Percentiles rank a stretch among this genome's conserved stretches.
These are phyloP conservation scores for Phoenix roebelenii DNA, from an alignment of 176 grass and related monocot species.

Conservation along the genomic window DNA sequence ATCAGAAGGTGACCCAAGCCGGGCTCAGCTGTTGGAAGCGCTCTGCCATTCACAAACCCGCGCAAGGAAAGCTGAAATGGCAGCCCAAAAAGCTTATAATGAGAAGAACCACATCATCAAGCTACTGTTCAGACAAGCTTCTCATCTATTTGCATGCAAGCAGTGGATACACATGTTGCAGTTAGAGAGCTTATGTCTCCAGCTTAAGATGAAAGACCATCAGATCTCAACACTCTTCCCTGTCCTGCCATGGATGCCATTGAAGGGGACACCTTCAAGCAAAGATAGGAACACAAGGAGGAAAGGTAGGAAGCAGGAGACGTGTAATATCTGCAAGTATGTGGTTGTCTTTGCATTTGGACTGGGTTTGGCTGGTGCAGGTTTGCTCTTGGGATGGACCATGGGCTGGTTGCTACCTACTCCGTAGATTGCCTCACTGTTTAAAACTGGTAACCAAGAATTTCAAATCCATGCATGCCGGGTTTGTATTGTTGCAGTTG, in stretches of 20 bases:
- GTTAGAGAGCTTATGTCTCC: slow-evolving; percentile 76
- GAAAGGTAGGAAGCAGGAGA: slow-evolving; percentile 34
- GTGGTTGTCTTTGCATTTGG: slow-evolving; percentile 51
- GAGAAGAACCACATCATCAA: slow-evolving; percentile 89
- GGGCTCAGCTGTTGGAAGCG: slow-evolving; percentile 57
- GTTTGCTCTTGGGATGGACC: slow-evolving; percentile 85
- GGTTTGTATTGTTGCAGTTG: neutral
- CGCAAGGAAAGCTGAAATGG: slow-evolving; percentile 76
- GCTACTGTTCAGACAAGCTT: slow-evolving; percentile 70
- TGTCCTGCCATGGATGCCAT: slow-evolving; percentile 42
- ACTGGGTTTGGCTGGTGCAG: slow-evolving; percentile 64
- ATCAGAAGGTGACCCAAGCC: slow-evolving; percentile 1
- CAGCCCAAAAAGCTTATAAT: slow-evolving; percentile 58
- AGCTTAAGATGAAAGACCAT: slow-evolving; percentile 60
- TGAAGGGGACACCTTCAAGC: slow-evolving; percentile 23
- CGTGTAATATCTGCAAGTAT: slow-evolving; percentile 24
- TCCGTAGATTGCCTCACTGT: slow-evolving; percentile 9
- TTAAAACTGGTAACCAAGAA: neutral
- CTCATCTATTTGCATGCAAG: slow-evolving; percentile 74
- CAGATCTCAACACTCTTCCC: slow-evolving; percentile 53
- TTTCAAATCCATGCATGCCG: neutral
- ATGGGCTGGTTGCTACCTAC: slow-evolving; percentile 65
- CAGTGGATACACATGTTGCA: slow-evolving; percentile 93
- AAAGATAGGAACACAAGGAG: slow-evolving; percentile 25
- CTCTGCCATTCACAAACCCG: slow-evolving; percentile 86